A percentile compares a stretch with the other conserved stretches of the same genome.
Evolutionary conservation across 441 rosid genomes (phyloP).

Genomic region (Raphanus hybrid): DNA sequence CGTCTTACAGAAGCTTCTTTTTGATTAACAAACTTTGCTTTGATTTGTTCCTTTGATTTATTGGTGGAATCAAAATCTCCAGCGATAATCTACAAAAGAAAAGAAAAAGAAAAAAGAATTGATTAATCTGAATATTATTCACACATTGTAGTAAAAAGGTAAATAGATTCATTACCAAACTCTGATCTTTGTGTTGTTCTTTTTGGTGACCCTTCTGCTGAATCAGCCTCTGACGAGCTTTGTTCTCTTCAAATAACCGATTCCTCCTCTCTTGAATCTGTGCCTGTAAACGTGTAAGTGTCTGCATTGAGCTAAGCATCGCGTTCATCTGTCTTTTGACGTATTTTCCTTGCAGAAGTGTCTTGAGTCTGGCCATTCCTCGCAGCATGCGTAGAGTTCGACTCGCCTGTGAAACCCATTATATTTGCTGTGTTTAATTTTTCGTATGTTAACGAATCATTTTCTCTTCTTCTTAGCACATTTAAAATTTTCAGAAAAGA

Average conservation of each 20-base stretch:
- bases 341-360: slow-evolving; percentile 70
- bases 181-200: slow-evolving; percentile 57
- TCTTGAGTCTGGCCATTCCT: slow-evolving; percentile 82
- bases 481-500: not conserved
- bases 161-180: slow-evolving; percentile 46
- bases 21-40: slow-evolving; percentile 52
- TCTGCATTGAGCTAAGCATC: slow-evolving; percentile 84
- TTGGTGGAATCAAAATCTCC: slow-evolving; percentile 67
- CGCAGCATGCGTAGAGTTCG: slow-evolving; percentile 72
- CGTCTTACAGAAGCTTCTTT: slow-evolving; percentile 89
- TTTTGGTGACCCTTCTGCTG: slow-evolving; percentile 64
- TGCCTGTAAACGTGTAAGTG: slow-evolving; percentile 82
- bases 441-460: not conserved
- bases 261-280: slow-evolving; percentile 76
- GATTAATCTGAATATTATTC: slow-evolving; percentile 10
- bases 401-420: slow-evolving; percentile 61
- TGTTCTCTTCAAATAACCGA: slow-evolving; percentile 81
- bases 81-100: slow-evolving; percentile 45
- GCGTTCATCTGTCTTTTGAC: slow-evolving; percentile 79
- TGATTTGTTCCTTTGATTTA: slow-evolving; percentile 69
- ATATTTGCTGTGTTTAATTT: not conserved
- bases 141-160: not conserved
- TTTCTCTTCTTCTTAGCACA: not conserved
- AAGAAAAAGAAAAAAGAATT: not conserved
- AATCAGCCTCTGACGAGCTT: slow-evolving; percentile 74